Percentiles rank a stretch among this genome's conserved stretches.
phyloP scores from a whole-genome alignment of 139 green algal genomes.

The Chlamydomonas applanata region DNA sequence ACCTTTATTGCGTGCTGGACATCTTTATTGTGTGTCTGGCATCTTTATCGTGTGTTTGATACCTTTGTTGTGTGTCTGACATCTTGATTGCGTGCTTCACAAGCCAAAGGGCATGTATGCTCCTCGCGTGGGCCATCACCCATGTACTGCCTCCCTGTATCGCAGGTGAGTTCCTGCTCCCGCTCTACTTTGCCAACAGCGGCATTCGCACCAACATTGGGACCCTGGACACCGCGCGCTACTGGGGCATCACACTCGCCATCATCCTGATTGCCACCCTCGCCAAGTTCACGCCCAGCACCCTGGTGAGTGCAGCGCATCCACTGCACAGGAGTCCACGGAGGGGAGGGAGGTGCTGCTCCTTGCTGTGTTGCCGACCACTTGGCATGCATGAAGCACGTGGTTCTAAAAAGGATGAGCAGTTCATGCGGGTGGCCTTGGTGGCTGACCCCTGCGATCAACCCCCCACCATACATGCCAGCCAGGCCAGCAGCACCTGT shows the following conservation, averaged over 20 bases:
- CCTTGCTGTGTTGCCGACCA: too few relatives aligned
- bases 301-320: too few relatives aligned
- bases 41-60: background rate
- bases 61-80: background rate
- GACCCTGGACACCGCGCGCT: constrained; percentile 14
- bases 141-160: background rate
- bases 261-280: constrained; percentile 23
- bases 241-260: constrained; percentile 30
- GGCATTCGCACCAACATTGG: constrained; percentile 32
- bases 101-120: too few relatives aligned
- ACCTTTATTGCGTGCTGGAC: background rate
- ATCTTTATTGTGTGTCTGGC: background rate
- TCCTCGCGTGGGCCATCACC: too few relatives aligned
- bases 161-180: constrained; percentile 25
- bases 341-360: too few relatives aligned
- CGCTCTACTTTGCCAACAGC: constrained; percentile 32
- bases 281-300: constrained; percentile 27
- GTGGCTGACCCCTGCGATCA: too few relatives aligned
- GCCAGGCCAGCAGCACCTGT: too few relatives aligned
- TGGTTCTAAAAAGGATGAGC: background rate
- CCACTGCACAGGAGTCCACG: too few relatives aligned
- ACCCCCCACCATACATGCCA: too few relatives aligned
- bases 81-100: background rate
- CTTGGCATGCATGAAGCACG: constrained; percentile 7
- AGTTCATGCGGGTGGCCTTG: too few relatives aligned